Evolutionary conservation across 306 rosid species (phyloP), one percentile per base, ranked within the genome.

Genomic region (Medicago arabica): DNA sequence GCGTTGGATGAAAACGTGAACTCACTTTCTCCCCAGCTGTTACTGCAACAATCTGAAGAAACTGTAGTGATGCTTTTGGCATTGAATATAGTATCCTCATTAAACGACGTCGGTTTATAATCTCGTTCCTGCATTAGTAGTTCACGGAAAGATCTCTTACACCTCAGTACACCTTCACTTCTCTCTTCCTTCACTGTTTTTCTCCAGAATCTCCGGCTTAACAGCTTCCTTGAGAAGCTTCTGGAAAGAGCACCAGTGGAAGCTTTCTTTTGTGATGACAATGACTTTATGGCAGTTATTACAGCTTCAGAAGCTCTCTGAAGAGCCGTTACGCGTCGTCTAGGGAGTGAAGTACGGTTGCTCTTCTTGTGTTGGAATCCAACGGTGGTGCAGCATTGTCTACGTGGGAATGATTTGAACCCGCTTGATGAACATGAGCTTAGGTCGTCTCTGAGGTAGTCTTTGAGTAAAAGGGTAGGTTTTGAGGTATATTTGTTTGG

Each of bases 381-480:
- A 0, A 82, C 79, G 60, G 75, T 72, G 43, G 79, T 47, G 90
- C 96, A 90, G 87, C 96, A 94, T 50, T 83, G 92, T 38, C 89
- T 79, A 23, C 97, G 90, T 0, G 97, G 93, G 18, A 94, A 78
- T 9, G 96, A 88, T 70, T 85, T 88, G 89, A 92, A 92, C 40
- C 95, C 95, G 83, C 75, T 87, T 47, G 97, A 92, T 70, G 98
- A 90, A 73, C 89, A 86, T 5, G 97, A 94, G 40, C 96, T 78
- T 1, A 87, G 76, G 66, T 94, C 96, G 51, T 94, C 97, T 46
- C 75, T 75, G 2, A 94, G 91, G 28, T 73, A 90, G 76, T 92
- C 98, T 60, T 89, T 94, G 3, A 90, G 92, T 80, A 88, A 74
- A 67, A 86, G 39, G 23, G 84, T 31, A 5, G 72, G 59, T 14